Evolutionary conservation across 2,329 filamentous ascomycete species (phyloP).

Genomic region (Botrytis paeoniae): DNA sequence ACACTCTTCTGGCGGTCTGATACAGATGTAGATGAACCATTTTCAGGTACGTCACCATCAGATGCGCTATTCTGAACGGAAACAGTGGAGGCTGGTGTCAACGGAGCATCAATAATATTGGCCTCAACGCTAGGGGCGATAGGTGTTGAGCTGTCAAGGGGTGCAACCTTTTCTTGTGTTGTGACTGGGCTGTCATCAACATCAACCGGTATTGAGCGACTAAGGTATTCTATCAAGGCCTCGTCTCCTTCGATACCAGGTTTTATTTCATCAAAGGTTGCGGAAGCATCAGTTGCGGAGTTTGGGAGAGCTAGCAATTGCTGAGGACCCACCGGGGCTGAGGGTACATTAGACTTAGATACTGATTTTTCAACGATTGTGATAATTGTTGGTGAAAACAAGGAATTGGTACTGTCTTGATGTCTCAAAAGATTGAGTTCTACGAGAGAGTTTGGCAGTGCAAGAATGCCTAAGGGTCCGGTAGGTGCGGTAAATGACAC

Average conservation of each 20-base stretch:
- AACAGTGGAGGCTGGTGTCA: constrained; percentile 11
- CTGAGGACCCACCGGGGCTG: constrained; percentile 32
- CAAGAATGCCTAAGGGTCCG: constrained; percentile 44
- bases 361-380: background rate
- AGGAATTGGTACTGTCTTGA: background rate
- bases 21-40: constrained; percentile 22
- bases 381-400: too few species aligned
- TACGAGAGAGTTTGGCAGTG: constrained; percentile 48
- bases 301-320: constrained; percentile 56
- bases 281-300: background rate
- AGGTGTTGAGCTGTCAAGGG: background rate
- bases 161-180: background rate
- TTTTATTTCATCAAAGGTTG: background rate
- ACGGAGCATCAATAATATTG: too few species aligned
- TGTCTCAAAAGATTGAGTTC: background rate
- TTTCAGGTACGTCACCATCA: constrained; percentile 18
- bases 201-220: background rate
- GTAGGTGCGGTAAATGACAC: constrained; percentile 24
- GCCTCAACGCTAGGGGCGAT: background rate
- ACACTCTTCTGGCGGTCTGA: constrained; percentile 60
- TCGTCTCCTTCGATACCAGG: background rate
- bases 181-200: background rate
- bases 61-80: constrained; percentile 21
- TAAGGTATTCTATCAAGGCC: background rate
- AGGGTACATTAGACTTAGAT: background rate